Evolutionary conservation across 2,329 filamentous ascomycete genomes (phyloP).

Genomic region (Talaromyces sp.): DNA sequence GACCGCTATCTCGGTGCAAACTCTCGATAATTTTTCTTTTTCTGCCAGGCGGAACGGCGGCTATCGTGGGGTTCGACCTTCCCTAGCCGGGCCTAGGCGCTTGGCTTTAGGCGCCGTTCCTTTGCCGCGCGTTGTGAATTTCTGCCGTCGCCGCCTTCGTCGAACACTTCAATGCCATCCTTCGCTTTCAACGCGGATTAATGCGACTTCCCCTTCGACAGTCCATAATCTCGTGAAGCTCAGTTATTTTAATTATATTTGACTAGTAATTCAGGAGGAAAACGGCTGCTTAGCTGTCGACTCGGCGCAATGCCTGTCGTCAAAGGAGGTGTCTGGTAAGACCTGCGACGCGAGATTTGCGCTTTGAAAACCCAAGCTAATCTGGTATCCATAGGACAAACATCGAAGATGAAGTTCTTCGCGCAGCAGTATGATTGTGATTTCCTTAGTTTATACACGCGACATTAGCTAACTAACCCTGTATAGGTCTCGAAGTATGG

Average conservation of each 20-base stretch:
- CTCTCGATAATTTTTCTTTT: conserved; percentile 12
- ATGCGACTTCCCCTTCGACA: not conserved
- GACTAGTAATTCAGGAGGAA: not conserved
- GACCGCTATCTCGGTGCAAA: conserved; percentile 4
- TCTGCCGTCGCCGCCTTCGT: conserved; percentile 2
- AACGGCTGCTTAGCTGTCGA: not conserved
- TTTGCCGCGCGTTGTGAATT: not conserved
- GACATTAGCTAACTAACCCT: conserved; percentile 6
- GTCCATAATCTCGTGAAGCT: not conserved
- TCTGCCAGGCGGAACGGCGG: conserved; percentile 5
- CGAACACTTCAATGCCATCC: not conserved
- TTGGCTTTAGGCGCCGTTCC: not conserved
- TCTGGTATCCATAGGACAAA: conserved; percentile 48
- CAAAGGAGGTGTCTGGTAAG: conserved; percentile 60
- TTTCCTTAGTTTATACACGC: not conserved
- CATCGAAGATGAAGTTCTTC: conserved; percentile 90
- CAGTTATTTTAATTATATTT: not conserved
- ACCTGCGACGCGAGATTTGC: conserved; percentile 6
- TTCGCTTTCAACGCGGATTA: not conserved
- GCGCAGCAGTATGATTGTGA: conserved; percentile 60
- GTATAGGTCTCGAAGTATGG: conserved; percentile 78
- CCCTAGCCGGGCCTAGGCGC: not conserved
- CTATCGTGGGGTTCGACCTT: conserved; percentile 7
- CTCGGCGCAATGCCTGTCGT: conserved; percentile 57
- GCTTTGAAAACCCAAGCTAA: conserved; percentile 17